Evolutionary conservation across 129 eudicot species (phyloP).

Genomic region (Glebionis coronaria): DNA sequence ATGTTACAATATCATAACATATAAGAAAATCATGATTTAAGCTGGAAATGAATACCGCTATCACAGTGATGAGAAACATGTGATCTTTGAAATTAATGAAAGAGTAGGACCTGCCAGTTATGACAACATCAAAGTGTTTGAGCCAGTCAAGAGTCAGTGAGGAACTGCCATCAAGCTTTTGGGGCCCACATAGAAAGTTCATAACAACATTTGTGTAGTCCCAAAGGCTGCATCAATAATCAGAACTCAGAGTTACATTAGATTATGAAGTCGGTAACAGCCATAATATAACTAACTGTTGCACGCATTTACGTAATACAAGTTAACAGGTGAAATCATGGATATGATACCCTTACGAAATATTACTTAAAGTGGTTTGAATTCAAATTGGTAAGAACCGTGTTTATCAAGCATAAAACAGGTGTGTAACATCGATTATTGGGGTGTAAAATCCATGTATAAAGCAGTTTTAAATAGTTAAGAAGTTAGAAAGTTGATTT

Average conservation of each 20-base stretch:
- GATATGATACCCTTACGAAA: too few relatives aligned
- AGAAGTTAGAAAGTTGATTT: not conserved
- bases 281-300: not conserved
- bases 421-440: conserved; percentile 6
- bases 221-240: conserved; percentile 80
- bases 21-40: too few relatives aligned
- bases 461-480: not conserved
- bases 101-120: conserved; percentile 82
- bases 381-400: too few relatives aligned
- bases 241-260: not conserved
- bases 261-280: conserved; percentile 1
- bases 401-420: not conserved
- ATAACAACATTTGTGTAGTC: conserved; percentile 94
- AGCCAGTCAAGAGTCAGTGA: conserved; percentile 82
- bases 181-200: conserved; percentile 82
- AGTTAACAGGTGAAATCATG: too few relatives aligned
- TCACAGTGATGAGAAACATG: not conserved
- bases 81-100: conserved; percentile 4
- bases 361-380: too few relatives aligned
- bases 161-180: conserved; percentile 29
- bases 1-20: too few relatives aligned
- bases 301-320: too few relatives aligned
- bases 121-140: conserved; percentile 79
- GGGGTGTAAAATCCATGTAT: not conserved
- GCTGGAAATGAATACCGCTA: not conserved